Percentiles rank a stretch among this genome's conserved stretches.
phyloP scores from a whole-genome alignment of 495 filamentous ascomycete species.

The Neurospora africana region DNA sequence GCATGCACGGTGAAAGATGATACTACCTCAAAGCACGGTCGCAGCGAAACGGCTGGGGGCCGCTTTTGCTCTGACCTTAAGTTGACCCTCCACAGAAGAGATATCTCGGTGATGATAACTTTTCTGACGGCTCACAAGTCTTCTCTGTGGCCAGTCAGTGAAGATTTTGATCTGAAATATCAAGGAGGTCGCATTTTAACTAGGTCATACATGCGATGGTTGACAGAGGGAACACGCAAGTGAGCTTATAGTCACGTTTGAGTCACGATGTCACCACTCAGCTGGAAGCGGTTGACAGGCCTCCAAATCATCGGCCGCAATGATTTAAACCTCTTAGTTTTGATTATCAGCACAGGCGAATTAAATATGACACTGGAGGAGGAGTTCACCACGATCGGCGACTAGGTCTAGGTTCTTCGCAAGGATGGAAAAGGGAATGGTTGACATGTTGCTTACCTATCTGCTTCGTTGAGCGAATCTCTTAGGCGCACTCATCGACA shows the following conservation, averaged over 20 bases:
- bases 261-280: not conserved
- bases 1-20: not conserved
- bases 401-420: not conserved
- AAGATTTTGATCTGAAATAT: accelerated
- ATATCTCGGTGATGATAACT: accelerated
- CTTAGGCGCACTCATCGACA: accelerated
- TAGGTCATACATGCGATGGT: not conserved
- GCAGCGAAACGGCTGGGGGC: not conserved
- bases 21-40: accelerated
- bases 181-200: accelerated
- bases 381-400: not conserved
- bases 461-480: not conserved
- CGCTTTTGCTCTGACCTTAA: not conserved
- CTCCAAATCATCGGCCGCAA: not conserved
- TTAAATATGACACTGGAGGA: not conserved
- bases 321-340: too few relatives aligned
- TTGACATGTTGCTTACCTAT: not conserved
- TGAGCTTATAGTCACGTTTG: not conserved
- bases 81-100: not conserved
- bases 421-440: not conserved
- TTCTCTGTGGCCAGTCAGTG: not conserved
- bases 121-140: not conserved
- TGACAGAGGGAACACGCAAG: not conserved
- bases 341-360: not conserved
- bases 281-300: not conserved